Evolutionary conservation across 2,329 filamentous ascomycete species (phyloP).

Genomic region (Macroventuria anomochaeta): DNA sequence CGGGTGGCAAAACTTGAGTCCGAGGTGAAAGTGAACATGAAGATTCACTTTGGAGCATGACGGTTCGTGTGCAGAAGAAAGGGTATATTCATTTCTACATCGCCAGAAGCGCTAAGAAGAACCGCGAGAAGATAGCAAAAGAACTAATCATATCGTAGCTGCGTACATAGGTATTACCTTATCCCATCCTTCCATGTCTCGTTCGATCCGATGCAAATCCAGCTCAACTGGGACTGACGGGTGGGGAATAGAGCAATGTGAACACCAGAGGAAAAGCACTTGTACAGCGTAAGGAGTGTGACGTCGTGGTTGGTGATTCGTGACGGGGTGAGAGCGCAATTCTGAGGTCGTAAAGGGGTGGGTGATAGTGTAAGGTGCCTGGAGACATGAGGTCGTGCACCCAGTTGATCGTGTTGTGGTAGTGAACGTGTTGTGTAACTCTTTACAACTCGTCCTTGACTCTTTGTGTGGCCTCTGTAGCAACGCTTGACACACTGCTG

Average conservation of each 20-base stretch:
- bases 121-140: constrained; percentile 1
- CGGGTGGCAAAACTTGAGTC: too few species aligned
- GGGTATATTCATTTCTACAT: constrained; percentile 21
- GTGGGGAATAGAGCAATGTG: constrained; percentile 12
- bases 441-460: constrained; percentile 61
- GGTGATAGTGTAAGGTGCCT: not conserved
- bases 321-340: constrained; percentile 5
- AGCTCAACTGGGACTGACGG: constrained; percentile 2
- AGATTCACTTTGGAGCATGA: not conserved
- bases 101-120: constrained; percentile 14
- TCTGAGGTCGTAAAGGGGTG: not conserved
- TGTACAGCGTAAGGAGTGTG: constrained; percentile 21
- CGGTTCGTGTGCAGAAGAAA: not conserved
- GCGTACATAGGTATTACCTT: constrained; percentile 8
- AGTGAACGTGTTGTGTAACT: not conserved
- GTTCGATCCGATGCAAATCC: constrained; percentile 6
- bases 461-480: constrained; percentile 50
- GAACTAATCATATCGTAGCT: constrained; percentile 12
- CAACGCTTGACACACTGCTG: constrained; percentile 51
- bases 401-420: not conserved
- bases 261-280: constrained; percentile 5
- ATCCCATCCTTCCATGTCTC: constrained; percentile 3
- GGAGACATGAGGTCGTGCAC: not conserved
- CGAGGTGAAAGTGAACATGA: not conserved
- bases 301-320: constrained; percentile 8